Evolutionary conservation across 345 rosid genomes (phyloP).

Genomic region (Citropsis articulata): DNA sequence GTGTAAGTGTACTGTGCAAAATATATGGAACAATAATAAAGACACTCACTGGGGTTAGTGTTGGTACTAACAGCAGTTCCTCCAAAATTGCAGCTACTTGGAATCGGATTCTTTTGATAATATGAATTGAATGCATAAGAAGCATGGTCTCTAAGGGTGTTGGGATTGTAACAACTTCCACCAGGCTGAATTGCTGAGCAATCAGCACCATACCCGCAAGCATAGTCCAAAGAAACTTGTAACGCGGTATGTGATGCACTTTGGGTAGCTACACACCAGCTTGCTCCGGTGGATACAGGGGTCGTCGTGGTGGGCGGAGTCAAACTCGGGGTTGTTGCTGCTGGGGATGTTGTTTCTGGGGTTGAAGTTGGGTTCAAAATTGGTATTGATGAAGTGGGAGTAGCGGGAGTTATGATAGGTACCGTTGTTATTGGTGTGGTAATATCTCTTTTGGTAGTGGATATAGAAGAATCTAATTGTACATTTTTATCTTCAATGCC

Average conservation of each 20-base stretch:
- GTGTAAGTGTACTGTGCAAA: too few species aligned
- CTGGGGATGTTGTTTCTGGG: slow-evolving; percentile 43
- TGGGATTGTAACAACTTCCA: slow-evolving; percentile 66
- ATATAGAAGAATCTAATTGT: not conserved
- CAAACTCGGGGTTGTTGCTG: slow-evolving; percentile 23
- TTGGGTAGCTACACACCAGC: slow-evolving; percentile 88
- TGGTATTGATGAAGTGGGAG: slow-evolving; percentile 31
- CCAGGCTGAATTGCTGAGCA: slow-evolving; percentile 62
- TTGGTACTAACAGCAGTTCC: slow-evolving; percentile 78
- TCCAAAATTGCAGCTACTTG: slow-evolving; percentile 79
- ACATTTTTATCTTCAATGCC: not conserved
- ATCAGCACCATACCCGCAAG: slow-evolving; percentile 83
- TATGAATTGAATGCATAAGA: slow-evolving; percentile 80
- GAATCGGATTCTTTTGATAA: slow-evolving; percentile 70
- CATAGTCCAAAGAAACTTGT: slow-evolving; percentile 85
- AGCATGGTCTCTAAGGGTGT: slow-evolving; percentile 60
- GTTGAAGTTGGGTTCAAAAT: slow-evolving; percentile 41
- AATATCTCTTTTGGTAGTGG: slow-evolving; percentile 40
- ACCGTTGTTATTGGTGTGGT: slow-evolving; percentile 63
- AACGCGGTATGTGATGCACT: slow-evolving; percentile 55
- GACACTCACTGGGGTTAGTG: slow-evolving; percentile 76
- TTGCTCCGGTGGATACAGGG: slow-evolving; percentile 35
- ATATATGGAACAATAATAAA: too few species aligned
- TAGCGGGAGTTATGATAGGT: slow-evolving; percentile 39
- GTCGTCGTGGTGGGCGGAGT: slow-evolving; percentile 21